These are phyloP conservation scores for Penicillium malachiteum DNA, from an alignment of 495 filamentous ascomycete species.

Conservation along the genomic window DNA sequence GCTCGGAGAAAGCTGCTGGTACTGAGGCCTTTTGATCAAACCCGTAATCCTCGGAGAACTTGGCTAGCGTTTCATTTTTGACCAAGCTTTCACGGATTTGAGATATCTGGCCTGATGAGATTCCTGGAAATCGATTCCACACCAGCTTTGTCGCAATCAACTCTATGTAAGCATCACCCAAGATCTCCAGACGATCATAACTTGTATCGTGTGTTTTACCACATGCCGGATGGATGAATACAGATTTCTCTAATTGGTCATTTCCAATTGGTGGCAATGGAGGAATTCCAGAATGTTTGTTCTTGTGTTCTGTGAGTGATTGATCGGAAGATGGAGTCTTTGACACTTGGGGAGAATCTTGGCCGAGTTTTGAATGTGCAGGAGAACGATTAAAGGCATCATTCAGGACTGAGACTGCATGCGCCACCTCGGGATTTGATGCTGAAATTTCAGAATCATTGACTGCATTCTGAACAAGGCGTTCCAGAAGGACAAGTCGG, in stretches of 20 bases:
- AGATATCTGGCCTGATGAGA: slow-evolving; percentile 58
- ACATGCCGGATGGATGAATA: slow-evolving; percentile 66
- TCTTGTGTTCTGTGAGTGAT: background rate
- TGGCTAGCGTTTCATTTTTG: slow-evolving; percentile 72
- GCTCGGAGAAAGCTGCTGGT: slow-evolving; percentile 38
- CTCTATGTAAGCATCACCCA: slow-evolving; percentile 75
- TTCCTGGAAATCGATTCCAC: slow-evolving; percentile 57
- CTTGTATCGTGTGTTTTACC: slow-evolving; percentile 29
- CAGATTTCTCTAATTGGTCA: slow-evolving; percentile 53
- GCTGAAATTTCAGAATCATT: slow-evolving; percentile 9
- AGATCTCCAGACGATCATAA: slow-evolving; percentile 73
- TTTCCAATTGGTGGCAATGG: slow-evolving; percentile 59
- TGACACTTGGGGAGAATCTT: background rate
- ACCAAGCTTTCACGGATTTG: slow-evolving; percentile 69
- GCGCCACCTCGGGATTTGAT: slow-evolving; percentile 22
- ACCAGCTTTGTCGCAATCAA: slow-evolving; percentile 65
- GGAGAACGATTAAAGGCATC: slow-evolving; percentile 18
- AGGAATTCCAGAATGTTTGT: slow-evolving; percentile 29
- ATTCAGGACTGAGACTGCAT: slow-evolving; percentile 23
- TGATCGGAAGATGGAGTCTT: background rate
- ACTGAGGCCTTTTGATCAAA: slow-evolving; percentile 60
- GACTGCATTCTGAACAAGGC: slow-evolving; percentile 21
- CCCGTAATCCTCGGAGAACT: slow-evolving; percentile 63
- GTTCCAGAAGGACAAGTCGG: slow-evolving; percentile 14
- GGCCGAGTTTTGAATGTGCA: background rate